Evolutionary conservation across 164 flowering plant species (phyloP), one percentile per base, ranked within the genome.

Genomic region (Amborella trichopoda): DNA sequence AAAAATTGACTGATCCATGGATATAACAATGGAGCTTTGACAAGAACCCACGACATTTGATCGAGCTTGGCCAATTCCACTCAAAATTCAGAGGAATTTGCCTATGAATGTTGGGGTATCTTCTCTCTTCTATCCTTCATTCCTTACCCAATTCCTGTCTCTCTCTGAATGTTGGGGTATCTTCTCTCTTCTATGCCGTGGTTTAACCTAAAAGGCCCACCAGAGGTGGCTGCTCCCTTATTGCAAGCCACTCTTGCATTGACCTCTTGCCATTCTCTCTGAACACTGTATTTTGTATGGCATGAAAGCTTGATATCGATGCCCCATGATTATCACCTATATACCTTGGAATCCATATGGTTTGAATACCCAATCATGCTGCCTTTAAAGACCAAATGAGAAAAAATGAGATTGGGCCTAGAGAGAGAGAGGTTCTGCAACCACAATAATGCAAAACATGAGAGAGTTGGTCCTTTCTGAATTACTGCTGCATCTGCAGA

Each of bases 141-240:
- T n/a, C 68, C 64, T 26, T 68, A 68, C 78, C 71, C n/a, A n/a
- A n/a, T n/a, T n/a, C n/a, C n/a, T n/a, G n/a, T n/a, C 41, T 38
- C 20, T 22, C 20, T 38, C 6, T 38, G 41, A 10, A 38, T 9
- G 17, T 38, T 9, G n/a, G 3, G 41, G 11, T 10, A 67, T 53
- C 41, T 60, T 54, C 64, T 61, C 30, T 67, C 70, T 48, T 66
- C 76, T 3, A 62, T 59, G 54, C 62, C 60, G 24, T 49, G 54
- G 52, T 56, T 50, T 1, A 67, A 54, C 22, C 60, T 63, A 26
- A 60, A 43, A 9, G 71, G 63, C 36, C 51, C 61, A 46, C 52
- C 51, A 3, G 51, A 26, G 22, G 26, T 40, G 8, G 52, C 21
- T 8, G 49, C 53, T 11, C 38, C 25, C 51, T 51, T 5, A 23